A percentile compares a stretch with the other conserved stretches of the same genome.
phyloP scores from a whole-genome alignment of 1,284 basidiomycete species.

The Puccinia horiana region DNA sequence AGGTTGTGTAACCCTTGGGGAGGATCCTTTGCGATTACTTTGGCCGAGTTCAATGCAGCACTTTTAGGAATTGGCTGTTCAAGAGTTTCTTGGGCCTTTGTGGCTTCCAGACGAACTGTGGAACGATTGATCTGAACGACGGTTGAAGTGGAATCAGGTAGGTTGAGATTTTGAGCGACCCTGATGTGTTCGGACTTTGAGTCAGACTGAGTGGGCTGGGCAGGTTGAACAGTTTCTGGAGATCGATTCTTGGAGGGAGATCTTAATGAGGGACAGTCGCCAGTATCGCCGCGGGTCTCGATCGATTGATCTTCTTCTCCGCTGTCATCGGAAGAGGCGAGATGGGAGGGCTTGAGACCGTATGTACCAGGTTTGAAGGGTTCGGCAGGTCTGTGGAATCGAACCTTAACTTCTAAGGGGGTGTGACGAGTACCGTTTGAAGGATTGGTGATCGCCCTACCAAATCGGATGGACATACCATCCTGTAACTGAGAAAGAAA shows the following conservation, averaged over 20 bases:
- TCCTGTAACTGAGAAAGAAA: constrained; percentile 13
- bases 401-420: constrained; percentile 34
- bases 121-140: neutral
- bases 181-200: neutral
- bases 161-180: neutral
- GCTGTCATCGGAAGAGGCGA: constrained; percentile 10
- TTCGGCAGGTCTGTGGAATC: constrained; percentile 4
- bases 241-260: neutral
- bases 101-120: neutral
- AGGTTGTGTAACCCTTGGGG: neutral
- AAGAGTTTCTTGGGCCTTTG: neutral
- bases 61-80: neutral
- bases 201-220: neutral
- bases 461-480: constrained; percentile 46
- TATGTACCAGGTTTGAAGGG: constrained; percentile 29
- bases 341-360: constrained; percentile 22
- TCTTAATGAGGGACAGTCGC: neutral
- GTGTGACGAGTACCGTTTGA: constrained; percentile 15
- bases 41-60: neutral
- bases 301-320: constrained; percentile 7
- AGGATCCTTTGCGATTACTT: neutral
- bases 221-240: neutral
- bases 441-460: constrained; percentile 39
- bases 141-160: neutral
- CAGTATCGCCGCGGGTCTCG: neutral